These are phyloP conservation scores for Monosporascus sp. DNA, from an alignment of 2,329 filamentous ascomycete species.

Conservation along the genomic window DNA sequence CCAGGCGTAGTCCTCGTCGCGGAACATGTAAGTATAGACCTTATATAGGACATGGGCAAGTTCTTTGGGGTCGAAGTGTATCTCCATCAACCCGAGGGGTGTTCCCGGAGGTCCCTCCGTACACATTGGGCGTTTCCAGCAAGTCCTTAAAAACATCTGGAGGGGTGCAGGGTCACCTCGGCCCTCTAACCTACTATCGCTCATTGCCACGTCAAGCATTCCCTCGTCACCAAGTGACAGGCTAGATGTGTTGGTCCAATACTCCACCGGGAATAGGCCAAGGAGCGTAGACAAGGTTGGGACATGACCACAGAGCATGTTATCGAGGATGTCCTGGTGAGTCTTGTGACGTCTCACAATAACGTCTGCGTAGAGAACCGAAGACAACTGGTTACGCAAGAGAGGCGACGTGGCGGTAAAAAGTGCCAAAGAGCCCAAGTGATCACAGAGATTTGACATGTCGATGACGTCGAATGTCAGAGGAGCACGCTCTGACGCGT, in stretches of 20 bases:
- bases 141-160: constrained; percentile 3
- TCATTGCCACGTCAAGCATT: neutral
- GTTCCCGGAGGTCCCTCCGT: neutral
- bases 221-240: constrained; percentile 5
- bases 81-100: neutral
- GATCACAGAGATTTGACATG: constrained; percentile 42
- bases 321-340: constrained; percentile 27
- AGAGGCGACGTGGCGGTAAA: constrained; percentile 40
- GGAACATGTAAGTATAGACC: constrained; percentile 11
- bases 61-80: constrained; percentile 3
- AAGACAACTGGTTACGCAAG: constrained; percentile 34
- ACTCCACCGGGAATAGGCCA: constrained; percentile 43
- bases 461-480: constrained; percentile 50
- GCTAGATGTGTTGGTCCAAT: constrained; percentile 27
- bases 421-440: constrained; percentile 38
- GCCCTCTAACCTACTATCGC: constrained; percentile 29
- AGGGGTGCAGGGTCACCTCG: constrained; percentile 13
- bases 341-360: constrained; percentile 26
- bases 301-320: constrained; percentile 41
- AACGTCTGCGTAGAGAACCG: constrained; percentile 44
- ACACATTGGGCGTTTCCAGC: constrained; percentile 8
- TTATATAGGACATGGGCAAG: constrained; percentile 6
- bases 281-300: constrained; percentile 42
- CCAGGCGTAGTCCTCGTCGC: neutral
- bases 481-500: constrained; percentile 31